A percentile compares a stretch with the other conserved stretches of the same genome.
Evolutionary conservation across 805 yeast genomes (phyloP).

Genomic region (Monosporozyma aquatica): DNA sequence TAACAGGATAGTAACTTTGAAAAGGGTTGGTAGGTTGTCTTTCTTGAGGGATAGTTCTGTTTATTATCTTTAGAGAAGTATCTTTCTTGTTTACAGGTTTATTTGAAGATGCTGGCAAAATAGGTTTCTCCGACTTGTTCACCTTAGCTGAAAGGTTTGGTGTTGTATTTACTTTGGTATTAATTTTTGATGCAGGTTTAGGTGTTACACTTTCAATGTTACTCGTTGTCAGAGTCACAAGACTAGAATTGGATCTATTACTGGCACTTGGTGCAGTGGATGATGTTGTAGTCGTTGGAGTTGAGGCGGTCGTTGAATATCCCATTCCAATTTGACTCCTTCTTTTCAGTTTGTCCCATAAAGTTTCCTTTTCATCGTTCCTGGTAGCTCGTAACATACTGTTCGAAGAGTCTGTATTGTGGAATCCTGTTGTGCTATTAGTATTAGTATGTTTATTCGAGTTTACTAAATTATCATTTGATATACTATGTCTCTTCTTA

Average conservation of each 20-base stretch:
- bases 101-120: background rate
- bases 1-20: background rate
- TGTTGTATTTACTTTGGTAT: constrained; percentile 1
- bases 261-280: background rate
- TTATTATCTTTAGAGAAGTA: background rate
- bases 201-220: background rate
- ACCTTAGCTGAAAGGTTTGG: background rate
- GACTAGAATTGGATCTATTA: constrained; percentile 3
- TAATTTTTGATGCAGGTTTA: background rate
- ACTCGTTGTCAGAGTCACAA: constrained; percentile 8
- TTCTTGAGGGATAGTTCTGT: background rate
- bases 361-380: constrained; percentile 19
- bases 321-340: constrained; percentile 16
- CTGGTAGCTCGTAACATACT: constrained; percentile 8
- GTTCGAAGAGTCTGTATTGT: background rate
- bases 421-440: constrained; percentile 8
- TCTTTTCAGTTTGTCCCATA: constrained; percentile 27
- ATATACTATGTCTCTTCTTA: constrained; percentile 4
- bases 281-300: constrained; percentile 4
- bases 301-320: constrained; percentile 6
- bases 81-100: background rate
- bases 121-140: background rate
- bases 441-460: background rate
- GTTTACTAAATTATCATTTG: constrained; percentile 3
- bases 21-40: background rate